Conservation (phyloP, 495 filamentous ascomycete genomes). For the Rostrohypoxylon terebratum region DNA sequence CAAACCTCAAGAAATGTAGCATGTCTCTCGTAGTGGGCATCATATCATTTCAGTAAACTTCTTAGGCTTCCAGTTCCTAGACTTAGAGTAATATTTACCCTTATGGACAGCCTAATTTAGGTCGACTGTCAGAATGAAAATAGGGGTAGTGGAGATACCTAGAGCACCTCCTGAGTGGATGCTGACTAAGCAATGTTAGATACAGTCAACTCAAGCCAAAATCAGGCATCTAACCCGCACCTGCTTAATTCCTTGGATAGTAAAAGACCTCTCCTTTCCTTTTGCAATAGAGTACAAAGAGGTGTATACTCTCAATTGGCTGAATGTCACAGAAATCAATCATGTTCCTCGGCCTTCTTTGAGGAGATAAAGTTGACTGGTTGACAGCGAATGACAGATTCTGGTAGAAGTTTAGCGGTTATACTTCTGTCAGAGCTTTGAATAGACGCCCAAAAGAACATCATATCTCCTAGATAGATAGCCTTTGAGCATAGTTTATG, state of each 20-base stretch:
- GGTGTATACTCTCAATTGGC: constrained; percentile 45
- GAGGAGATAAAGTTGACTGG: background rate
- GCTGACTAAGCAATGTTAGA: background rate
- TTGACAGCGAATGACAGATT: background rate
- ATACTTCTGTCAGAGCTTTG: background rate
- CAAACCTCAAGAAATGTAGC: too few relatives aligned
- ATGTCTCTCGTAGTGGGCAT: too few relatives aligned
- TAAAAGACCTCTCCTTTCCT: constrained; percentile 44
- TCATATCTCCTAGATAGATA: background rate
- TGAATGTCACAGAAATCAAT: constrained; percentile 32
- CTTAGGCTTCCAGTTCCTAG: too few relatives aligned
- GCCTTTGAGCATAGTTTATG: constrained; percentile 14
- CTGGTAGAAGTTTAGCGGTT: background rate
- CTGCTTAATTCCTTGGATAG: constrained; percentile 51
- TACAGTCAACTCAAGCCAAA: background rate
- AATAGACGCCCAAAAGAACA: background rate
- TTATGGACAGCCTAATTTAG: background rate
- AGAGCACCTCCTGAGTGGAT: background rate
- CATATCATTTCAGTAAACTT: too few relatives aligned
- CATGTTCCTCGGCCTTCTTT: constrained; percentile 15
- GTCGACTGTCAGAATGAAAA: background rate
- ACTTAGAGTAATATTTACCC: too few relatives aligned
- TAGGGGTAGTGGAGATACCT: background rate
- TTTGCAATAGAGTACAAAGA: constrained; percentile 45
- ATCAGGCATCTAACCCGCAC: constrained; percentile 40